A percentile compares a stretch with the other conserved stretches of the same genome.
Conservation (phyloP, 257 asterid species). For the Nicotiana undulata region DNA sequence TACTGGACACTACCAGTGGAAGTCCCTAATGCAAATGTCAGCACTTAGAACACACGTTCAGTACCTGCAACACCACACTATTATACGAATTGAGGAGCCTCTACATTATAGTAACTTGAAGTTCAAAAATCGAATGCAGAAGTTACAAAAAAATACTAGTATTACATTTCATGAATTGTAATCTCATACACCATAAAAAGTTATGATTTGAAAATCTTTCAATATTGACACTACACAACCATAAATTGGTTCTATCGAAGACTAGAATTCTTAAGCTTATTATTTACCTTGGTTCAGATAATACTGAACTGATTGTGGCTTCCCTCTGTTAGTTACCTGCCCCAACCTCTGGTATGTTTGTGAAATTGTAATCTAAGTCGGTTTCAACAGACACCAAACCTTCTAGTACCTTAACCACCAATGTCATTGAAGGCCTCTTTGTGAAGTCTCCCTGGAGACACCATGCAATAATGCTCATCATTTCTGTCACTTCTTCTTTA, state of each 20-base stretch:
- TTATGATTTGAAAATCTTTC: not conserved
- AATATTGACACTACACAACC: too few relatives aligned
- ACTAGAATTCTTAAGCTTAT: not conserved
- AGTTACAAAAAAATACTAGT: too few relatives aligned
- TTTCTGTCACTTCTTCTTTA: not conserved
- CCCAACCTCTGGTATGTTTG: not conserved
- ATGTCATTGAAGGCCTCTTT: constrained; percentile 18
- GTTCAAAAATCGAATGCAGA: not conserved
- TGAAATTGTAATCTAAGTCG: not conserved
- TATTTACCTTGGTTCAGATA: constrained; percentile 11
- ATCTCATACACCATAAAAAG: not conserved
- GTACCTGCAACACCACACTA: not conserved
- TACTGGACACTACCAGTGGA: not conserved
- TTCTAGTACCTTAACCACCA: constrained; percentile 17
- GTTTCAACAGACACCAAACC: constrained; percentile 10
- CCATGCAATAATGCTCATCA: constrained; percentile 17
- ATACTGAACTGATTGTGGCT: not conserved
- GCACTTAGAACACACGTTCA: not conserved
- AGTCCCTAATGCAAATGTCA: not conserved
- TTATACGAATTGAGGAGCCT: not conserved
- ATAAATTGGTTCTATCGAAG: not conserved
- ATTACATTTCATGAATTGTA: not conserved
- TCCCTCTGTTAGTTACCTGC: not conserved
- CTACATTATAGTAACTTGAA: not conserved
- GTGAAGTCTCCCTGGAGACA: constrained; percentile 20